These are phyloP conservation scores for Paratinospora sagittata DNA, from an alignment of 164 flowering plant species.

Conservation along the genomic window DNA sequence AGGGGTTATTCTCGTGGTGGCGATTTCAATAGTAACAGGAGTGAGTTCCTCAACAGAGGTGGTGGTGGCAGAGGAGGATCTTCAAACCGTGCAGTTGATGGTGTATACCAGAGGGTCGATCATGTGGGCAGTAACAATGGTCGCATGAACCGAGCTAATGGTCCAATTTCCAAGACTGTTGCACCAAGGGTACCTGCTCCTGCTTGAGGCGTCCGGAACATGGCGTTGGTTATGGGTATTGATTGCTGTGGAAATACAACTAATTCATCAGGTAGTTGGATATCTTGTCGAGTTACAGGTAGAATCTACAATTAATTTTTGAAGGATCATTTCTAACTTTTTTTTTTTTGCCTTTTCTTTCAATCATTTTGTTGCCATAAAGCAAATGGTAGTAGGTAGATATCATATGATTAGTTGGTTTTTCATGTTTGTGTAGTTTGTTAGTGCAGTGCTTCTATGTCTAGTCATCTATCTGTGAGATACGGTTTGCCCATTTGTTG, in stretches of 20 bases:
- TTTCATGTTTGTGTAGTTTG: not conserved
- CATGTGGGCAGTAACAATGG: constrained; percentile 19
- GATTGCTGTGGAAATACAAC: not conserved
- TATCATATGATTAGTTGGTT: not conserved
- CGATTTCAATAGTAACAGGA: constrained; percentile 29
- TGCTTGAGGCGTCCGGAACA: constrained; percentile 22
- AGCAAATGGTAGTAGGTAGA: constrained; percentile 8
- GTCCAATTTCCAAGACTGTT: constrained; percentile 25
- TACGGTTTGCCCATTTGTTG: not conserved
- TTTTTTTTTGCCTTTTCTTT: not conserved
- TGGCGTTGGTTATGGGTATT: not conserved
- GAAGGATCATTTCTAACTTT: not conserved
- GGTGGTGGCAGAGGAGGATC: constrained; percentile 29
- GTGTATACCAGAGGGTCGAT: constrained; percentile 38
- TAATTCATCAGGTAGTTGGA: not conserved
- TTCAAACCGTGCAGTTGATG: constrained; percentile 37
- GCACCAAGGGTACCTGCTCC: constrained; percentile 38
- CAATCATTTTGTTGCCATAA: not conserved
- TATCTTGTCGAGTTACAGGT: not conserved
- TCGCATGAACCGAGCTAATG: constrained; percentile 37
- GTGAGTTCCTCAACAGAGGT: constrained; percentile 34
- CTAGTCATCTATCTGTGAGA: not conserved
- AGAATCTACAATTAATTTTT: not conserved
- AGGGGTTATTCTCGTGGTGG: constrained; percentile 38
- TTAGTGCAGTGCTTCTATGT: not conserved